Percentiles rank a stretch among this genome's conserved stretches.
These are phyloP conservation scores for Russula dissimulans DNA, from an alignment of 768 basidiomycete species.

Conservation along the genomic window DNA sequence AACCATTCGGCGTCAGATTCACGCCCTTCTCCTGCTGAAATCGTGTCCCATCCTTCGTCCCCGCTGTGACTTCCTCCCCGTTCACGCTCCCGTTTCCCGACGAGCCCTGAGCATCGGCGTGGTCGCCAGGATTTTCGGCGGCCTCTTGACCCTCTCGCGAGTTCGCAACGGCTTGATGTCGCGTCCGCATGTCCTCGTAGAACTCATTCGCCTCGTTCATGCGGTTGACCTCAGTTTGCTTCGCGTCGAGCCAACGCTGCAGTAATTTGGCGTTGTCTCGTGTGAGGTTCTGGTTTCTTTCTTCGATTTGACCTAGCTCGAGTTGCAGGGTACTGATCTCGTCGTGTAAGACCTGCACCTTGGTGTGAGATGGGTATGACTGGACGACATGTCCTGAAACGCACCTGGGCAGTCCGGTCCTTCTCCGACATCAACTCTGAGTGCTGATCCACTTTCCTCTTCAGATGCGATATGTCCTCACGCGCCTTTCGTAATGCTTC, in stretches of 20 bases:
- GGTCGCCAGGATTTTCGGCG: slow-evolving; percentile 18
- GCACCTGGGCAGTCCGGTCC: slow-evolving; percentile 80
- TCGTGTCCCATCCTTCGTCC: slow-evolving; percentile 63
- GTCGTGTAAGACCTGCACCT: slow-evolving; percentile 75
- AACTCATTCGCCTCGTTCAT: slow-evolving; percentile 93
- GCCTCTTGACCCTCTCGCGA: slow-evolving; percentile 40
- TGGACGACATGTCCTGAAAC: background rate
- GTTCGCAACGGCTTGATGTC: slow-evolving; percentile 50
- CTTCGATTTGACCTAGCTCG: slow-evolving; percentile 83
- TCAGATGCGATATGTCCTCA: slow-evolving; percentile 63
- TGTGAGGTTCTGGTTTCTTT: slow-evolving; percentile 76
- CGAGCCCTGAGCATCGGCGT: slow-evolving; percentile 28
- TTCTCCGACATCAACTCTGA: slow-evolving; percentile 81
- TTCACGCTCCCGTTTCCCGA: slow-evolving; percentile 67
- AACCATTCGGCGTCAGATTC: slow-evolving; percentile 92
- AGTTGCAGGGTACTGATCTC: slow-evolving; percentile 89
- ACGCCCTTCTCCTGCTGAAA: slow-evolving; percentile 59
- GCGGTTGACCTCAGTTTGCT: slow-evolving; percentile 84
- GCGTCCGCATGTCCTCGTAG: slow-evolving; percentile 79
- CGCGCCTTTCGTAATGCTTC: slow-evolving; percentile 69
- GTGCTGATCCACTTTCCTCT: slow-evolving; percentile 75
- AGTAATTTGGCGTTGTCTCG: slow-evolving; percentile 93
- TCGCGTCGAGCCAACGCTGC: slow-evolving; percentile 94
- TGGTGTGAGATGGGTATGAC: background rate
- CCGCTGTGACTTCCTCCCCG: slow-evolving; percentile 37